Conservation (phyloP, 192 early-diverging fungal species). For the Gamsiella multidivaricata region DNA sequence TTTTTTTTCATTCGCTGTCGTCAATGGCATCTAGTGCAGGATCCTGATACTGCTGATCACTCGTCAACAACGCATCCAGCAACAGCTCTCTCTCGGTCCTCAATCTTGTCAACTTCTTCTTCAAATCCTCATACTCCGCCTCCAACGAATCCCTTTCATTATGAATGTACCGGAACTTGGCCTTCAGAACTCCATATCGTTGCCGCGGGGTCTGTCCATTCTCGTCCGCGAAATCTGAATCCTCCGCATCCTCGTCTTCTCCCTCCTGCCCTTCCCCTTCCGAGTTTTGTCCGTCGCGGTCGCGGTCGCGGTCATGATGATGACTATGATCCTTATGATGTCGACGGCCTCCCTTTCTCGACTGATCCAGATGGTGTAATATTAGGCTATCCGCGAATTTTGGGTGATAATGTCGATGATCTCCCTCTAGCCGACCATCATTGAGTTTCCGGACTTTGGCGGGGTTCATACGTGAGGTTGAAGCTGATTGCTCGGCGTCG, state of each 20-base stretch:
- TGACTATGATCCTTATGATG: too few species aligned
- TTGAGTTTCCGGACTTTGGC: conserved; percentile 36
- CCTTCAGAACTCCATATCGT: conserved; percentile 44
- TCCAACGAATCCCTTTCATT: conserved; percentile 47
- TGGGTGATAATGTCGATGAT: conserved; percentile 14
- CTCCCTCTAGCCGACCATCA: conserved; percentile 1
- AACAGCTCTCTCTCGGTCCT: conserved; percentile 30
- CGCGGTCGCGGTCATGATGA: not conserved
- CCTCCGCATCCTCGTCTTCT: conserved; percentile 37
- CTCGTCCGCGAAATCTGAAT: conserved; percentile 38
- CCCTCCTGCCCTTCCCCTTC: conserved; percentile 6
- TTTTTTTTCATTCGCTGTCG: conserved; percentile 30
- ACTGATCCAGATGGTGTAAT: conserved; percentile 13
- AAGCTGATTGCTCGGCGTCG: conserved; percentile 9
- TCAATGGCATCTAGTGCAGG: conserved; percentile 36
- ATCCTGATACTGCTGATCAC: conserved; percentile 38
- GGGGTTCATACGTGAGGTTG: conserved; percentile 10
- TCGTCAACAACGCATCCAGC: conserved; percentile 27
- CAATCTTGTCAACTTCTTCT: conserved; percentile 33
- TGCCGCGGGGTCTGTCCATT: conserved; percentile 35
- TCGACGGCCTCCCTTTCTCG: conserved; percentile 7
- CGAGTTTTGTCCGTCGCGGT: not conserved
- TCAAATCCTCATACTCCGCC: conserved; percentile 41
- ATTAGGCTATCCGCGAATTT: conserved; percentile 15
- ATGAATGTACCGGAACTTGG: conserved; percentile 41